Evolutionary conservation across 1,284 basidiomycete species (phyloP).

Genomic region (Ustilago xerochloae): DNA sequence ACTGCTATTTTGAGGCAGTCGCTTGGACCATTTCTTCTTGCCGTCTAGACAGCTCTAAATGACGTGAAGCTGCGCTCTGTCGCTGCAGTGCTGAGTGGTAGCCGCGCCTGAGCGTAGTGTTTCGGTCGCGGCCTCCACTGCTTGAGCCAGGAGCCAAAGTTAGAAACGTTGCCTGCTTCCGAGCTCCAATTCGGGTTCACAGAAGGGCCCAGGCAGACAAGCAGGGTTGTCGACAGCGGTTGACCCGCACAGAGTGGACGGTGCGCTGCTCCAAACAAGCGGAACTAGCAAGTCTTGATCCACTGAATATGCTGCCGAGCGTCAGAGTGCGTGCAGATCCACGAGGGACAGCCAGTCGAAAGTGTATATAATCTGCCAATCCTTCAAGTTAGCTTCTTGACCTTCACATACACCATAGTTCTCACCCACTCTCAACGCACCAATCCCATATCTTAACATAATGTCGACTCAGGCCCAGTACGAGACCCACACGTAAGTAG

Average conservation of each 20-base stretch:
- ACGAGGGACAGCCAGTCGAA: not conserved
- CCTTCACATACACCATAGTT: not conserved
- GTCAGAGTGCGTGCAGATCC: not conserved
- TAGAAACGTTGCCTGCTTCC: conserved; percentile 9
- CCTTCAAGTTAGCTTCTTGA: not conserved
- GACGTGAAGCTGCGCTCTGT: conserved; percentile 34
- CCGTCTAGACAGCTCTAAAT: conserved; percentile 7
- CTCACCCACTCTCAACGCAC: not conserved
- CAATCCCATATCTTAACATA: conserved; percentile 7
- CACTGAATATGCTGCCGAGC: conserved; percentile 19
- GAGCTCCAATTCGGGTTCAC: not conserved
- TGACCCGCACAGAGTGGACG: too few relatives aligned
- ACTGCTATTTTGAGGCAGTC: conserved; percentile 26
- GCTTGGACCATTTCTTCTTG: not conserved
- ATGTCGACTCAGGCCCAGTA: conserved; percentile 50
- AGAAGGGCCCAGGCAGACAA: not conserved
- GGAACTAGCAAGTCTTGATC: not conserved
- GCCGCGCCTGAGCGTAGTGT: not conserved
- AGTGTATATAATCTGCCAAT: conserved; percentile 15
- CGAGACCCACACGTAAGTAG: conserved; percentile 50
- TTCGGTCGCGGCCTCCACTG: not conserved
- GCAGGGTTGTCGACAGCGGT: not conserved
- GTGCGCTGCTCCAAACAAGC: too few relatives aligned
- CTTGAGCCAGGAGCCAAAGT: conserved; percentile 6
- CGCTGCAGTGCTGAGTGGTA: conserved; percentile 31